These are phyloP conservation scores for Peronospora tabacina DNA, from an alignment of 352 stramenopile species.

Conservation along the genomic window DNA sequence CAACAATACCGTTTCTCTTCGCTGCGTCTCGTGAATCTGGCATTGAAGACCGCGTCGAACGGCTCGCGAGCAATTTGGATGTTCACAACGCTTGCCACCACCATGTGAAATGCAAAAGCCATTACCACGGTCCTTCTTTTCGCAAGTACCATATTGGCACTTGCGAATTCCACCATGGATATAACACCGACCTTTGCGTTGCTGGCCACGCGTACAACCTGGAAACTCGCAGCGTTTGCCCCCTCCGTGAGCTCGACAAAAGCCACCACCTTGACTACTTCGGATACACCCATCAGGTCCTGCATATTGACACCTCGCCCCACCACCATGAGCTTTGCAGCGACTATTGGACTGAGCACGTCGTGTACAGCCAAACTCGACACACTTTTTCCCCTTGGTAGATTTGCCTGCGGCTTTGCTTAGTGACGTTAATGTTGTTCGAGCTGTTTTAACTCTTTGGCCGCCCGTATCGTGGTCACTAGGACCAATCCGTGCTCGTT, in stretches of 20 bases:
- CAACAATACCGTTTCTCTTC: constrained; percentile 12
- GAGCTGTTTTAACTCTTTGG: constrained; percentile 12
- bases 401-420: constrained; percentile 20
- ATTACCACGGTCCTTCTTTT: constrained; percentile 85
- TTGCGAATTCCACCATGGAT: constrained; percentile 78
- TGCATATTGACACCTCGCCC: constrained; percentile 58
- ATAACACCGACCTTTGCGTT: constrained; percentile 81
- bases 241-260: constrained; percentile 70
- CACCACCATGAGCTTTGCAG: constrained; percentile 73
- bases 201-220: constrained; percentile 59
- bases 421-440: constrained; percentile 17
- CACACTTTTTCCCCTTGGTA: constrained; percentile 71
- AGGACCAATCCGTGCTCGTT: constrained; percentile 8
- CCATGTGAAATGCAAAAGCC: constrained; percentile 69
- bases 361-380: constrained; percentile 46
- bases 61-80: constrained; percentile 36
- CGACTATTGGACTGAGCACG: constrained; percentile 77
- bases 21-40: constrained; percentile 41
- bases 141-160: constrained; percentile 59
- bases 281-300: constrained; percentile 53
- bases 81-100: constrained; percentile 57
- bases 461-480: background rate
- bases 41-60: constrained; percentile 53
- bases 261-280: constrained; percentile 71
- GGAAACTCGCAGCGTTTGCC: constrained; percentile 75